These are phyloP conservation scores for Neurospora sp. DNA, from an alignment of 495 filamentous ascomycete genomes.

Conservation along the genomic window DNA sequence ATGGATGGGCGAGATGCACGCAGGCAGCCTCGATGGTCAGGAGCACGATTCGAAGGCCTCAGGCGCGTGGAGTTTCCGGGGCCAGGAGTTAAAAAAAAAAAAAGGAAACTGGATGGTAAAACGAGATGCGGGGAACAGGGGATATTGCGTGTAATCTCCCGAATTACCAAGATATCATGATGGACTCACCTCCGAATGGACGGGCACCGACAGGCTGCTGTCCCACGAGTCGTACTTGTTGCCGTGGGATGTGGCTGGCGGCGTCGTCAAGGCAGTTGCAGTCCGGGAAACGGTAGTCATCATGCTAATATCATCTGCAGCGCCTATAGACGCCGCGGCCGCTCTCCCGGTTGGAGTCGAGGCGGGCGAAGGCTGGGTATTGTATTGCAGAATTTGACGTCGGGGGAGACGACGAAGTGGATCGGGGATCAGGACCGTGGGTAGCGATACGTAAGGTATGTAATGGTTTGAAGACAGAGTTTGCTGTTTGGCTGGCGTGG, in stretches of 20 bases:
- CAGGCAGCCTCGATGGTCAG: neutral
- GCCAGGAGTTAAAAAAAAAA: neutral
- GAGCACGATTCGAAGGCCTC: neutral
- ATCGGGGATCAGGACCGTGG: neutral
- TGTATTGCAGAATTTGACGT: neutral
- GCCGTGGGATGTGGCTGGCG: slow-evolving; percentile 42
- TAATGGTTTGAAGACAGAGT: neutral
- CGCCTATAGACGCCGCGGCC: slow-evolving; percentile 4
- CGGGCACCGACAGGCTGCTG: slow-evolving; percentile 26
- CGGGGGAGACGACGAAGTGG: neutral
- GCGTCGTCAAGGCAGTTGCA: slow-evolving; percentile 34
- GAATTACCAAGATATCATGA: neutral
- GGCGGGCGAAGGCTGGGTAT: neutral
- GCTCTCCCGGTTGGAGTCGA: neutral
- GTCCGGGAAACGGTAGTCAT: slow-evolving; percentile 47
- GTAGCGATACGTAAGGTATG: too few relatives aligned
- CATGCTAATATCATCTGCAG: slow-evolving; percentile 10
- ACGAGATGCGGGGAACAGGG: neutral
- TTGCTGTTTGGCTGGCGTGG: neutral
- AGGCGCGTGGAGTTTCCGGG: neutral
- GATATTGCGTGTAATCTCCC: neutral
- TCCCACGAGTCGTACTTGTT: slow-evolving; percentile 39
- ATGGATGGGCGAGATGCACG: neutral
- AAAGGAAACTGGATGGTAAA: neutral
- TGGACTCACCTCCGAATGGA: slow-evolving; percentile 28